Base-by-base conservation (phyloP, 139 green algal genomes). In the Edaphochlamys debaryana region DNA sequence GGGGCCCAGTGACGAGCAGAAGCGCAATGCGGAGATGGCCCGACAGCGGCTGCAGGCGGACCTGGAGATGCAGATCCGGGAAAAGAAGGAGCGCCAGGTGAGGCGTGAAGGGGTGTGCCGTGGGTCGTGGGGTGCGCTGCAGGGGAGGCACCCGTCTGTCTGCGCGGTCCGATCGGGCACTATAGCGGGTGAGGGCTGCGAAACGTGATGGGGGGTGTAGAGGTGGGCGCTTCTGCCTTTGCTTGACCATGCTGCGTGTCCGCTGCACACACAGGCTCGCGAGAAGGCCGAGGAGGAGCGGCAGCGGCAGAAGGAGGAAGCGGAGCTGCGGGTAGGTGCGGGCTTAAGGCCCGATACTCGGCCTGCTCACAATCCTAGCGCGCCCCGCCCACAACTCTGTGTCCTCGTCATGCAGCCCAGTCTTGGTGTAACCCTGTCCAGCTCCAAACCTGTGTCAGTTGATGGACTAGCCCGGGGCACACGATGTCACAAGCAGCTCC, bases 41-140 rank as follows among this genome's bases (percentile, higher is more conserved):
- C 42, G 79, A 27, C 37, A 60, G 67, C 71, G 77, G 83, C 74
- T 88, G 79, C 69, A 75, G 67, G 32, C 40, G 38, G 87, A 91
- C 79, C 41, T 91, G 71, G 72, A 88, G 69, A 79, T 80, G 79
- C 87, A 91, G 83, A 80, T 91, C 17, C 70, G 80, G 42, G 79
- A 79, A 69, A 79, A 79, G 69, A 54, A 68, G 68, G 79, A 73
- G 68, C 79, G 79, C 38, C 69, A 85, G 76, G 74, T 81, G 74
- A 22, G 69, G 15, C 7, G 34, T 17, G 17, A 36, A 32, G 36
- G 54, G 17, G 27, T 8, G n/a, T n/a, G n/a, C n/a, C n/a, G n/a
- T 19, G 17, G 20, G 54, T 19, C 22, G 54, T 27, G 11, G 29
- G 60, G 29, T 23, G 29, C 29, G 29, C 4, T 67, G 60, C 7